phyloP scores from a whole-genome alignment of 2,329 filamentous ascomycete genomes.

The Lecanosticta acicola region DNA sequence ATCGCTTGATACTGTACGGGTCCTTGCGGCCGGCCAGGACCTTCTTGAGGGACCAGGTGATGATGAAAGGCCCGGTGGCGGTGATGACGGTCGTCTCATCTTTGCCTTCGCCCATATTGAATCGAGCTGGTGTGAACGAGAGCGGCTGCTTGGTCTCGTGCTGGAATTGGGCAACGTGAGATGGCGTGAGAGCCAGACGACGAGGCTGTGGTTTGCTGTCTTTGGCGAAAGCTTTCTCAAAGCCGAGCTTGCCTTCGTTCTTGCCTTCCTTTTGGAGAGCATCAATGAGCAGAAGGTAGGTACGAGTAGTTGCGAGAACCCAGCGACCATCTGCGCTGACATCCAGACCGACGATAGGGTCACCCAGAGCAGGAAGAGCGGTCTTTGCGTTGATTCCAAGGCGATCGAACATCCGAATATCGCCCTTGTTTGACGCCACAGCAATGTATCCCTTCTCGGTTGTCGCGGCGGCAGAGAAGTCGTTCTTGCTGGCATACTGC shows the following conservation, averaged over 20 bases:
- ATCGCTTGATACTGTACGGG: slow-evolving; percentile 94
- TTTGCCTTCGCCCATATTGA: slow-evolving; percentile 79
- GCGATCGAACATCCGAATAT: slow-evolving; percentile 92
- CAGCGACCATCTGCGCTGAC: slow-evolving; percentile 93
- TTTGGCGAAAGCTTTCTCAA: slow-evolving; percentile 87
- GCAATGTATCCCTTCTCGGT: slow-evolving; percentile 96
- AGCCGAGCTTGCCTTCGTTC: slow-evolving; percentile 96
- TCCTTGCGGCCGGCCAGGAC: slow-evolving; percentile 74
- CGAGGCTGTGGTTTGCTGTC: slow-evolving; percentile 90
- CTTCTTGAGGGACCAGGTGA: slow-evolving; percentile 95
- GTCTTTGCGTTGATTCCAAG: slow-evolving; percentile 97
- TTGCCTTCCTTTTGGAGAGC: slow-evolving; percentile 81
- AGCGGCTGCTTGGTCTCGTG: slow-evolving; percentile 87
- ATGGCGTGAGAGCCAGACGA: slow-evolving; percentile 79
- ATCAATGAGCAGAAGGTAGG: slow-evolving; percentile 91
- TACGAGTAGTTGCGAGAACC: slow-evolving; percentile 89
- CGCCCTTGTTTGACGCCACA: slow-evolving; percentile 94
- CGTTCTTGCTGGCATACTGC: slow-evolving; percentile 94
- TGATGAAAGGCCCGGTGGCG: slow-evolving; percentile 90
- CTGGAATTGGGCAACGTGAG: slow-evolving; percentile 94
- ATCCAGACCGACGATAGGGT: slow-evolving; percentile 90
- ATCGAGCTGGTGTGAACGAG: slow-evolving; percentile 83
- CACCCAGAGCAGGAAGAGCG: slow-evolving; percentile 88
- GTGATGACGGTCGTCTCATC: slow-evolving; percentile 91
- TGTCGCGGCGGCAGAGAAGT: slow-evolving; percentile 89